Evolutionary conservation across 2,329 filamentous ascomycete genomes (phyloP).

Genomic region (Pyricularia sp.): DNA sequence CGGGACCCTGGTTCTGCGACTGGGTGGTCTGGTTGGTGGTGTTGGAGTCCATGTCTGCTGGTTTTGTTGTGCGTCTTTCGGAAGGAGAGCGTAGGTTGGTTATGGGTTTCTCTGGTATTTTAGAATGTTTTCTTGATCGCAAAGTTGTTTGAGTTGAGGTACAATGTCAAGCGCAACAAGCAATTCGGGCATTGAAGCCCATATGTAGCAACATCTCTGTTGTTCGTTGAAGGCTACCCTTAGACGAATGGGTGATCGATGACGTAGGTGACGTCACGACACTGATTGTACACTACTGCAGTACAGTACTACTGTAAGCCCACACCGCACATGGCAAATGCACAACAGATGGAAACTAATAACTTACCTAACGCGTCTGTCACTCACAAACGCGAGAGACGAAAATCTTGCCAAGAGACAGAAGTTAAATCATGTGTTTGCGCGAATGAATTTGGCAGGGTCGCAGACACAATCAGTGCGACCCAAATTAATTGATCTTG

Average conservation of each 20-base stretch:
- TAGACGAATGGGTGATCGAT: background rate
- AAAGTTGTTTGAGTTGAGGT: background rate
- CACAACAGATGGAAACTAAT: background rate
- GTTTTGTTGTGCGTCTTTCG: background rate
- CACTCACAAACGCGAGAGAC: background rate
- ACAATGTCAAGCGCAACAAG: background rate
- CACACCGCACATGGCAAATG: background rate
- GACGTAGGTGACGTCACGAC: background rate
- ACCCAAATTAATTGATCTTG: background rate
- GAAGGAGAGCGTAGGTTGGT: too few species aligned
- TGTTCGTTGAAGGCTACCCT: background rate
- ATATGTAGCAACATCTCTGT: background rate
- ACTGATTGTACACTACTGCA: background rate
- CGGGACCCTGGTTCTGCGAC: conserved; percentile 33
- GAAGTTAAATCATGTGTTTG: too few species aligned
- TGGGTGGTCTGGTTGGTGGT: conserved; percentile 14
- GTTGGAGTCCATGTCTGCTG: conserved; percentile 16
- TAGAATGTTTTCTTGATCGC: background rate
- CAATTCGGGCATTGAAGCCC: background rate
- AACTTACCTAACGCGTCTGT: background rate
- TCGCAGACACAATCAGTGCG: too few species aligned
- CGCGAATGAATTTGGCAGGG: too few species aligned
- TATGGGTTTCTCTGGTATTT: too few species aligned
- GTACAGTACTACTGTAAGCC: too few species aligned
- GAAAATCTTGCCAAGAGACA: background rate